Evolutionary conservation across 345 rosid genomes (phyloP).

Genomic region (Sonneratia alba): DNA sequence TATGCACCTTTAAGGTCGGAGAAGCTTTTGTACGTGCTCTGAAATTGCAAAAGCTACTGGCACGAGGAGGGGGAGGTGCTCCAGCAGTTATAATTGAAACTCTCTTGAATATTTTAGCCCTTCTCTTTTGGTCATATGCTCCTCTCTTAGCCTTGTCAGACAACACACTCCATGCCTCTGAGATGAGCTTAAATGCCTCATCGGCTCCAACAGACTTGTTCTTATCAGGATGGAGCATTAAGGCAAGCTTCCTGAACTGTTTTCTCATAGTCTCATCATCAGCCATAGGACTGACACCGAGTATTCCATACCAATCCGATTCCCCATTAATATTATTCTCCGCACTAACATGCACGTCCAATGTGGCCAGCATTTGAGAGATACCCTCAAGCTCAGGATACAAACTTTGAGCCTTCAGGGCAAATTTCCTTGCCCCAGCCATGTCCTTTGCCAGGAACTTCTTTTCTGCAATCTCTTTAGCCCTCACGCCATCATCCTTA

Average conservation of each 20-base stretch:
- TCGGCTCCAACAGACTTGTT: slow-evolving; percentile 39
- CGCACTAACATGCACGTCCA: slow-evolving; percentile 28
- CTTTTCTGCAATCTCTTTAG: slow-evolving; percentile 35
- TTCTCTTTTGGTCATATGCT: slow-evolving; percentile 20
- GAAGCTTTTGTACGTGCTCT: slow-evolving; percentile 3
- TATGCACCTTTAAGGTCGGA: slow-evolving; percentile 11
- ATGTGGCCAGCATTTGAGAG: slow-evolving; percentile 23
- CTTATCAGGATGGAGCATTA: slow-evolving; percentile 40
- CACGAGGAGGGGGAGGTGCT: slow-evolving; percentile 8
- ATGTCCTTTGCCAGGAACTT: slow-evolving; percentile 28
- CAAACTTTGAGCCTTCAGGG: slow-evolving; percentile 36
- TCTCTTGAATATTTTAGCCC: slow-evolving; percentile 3
- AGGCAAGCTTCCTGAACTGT: slow-evolving; percentile 31
- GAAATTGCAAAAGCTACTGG: slow-evolving; percentile 11
- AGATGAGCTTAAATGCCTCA: slow-evolving; percentile 32
- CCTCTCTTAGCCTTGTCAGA: slow-evolving; percentile 26
- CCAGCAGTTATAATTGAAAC: slow-evolving; percentile 8
- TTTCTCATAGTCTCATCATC: slow-evolving; percentile 32
- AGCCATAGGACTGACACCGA: slow-evolving; percentile 27
- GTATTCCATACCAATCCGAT: slow-evolving; percentile 31
- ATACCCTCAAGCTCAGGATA: slow-evolving; percentile 38
- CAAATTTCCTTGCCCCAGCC: slow-evolving; percentile 32
- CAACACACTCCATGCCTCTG: slow-evolving; percentile 33
- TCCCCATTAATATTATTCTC: slow-evolving; percentile 30
- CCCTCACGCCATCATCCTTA: slow-evolving; percentile 37